phyloP scores from a whole-genome alignment of 75 land plant species.

The Cryptomeria japonica region DNA sequence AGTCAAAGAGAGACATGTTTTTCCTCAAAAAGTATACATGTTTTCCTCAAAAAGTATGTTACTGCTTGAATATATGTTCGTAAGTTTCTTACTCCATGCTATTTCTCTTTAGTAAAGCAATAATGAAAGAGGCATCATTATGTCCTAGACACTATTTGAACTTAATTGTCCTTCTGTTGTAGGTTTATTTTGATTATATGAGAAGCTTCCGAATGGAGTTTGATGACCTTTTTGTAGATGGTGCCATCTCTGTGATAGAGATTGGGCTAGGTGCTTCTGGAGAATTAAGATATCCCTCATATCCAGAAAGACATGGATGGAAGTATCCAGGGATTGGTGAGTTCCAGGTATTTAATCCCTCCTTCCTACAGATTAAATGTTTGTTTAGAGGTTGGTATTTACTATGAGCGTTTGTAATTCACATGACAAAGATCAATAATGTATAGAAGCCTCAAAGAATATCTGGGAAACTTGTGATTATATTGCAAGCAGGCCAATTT shows the following conservation, averaged over 20 bases:
- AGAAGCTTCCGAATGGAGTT: constrained; percentile 87
- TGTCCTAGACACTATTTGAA: background rate
- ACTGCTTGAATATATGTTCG: background rate
- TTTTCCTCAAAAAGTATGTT: too few species aligned
- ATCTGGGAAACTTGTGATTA: background rate
- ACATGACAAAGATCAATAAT: background rate
- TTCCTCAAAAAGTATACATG: background rate
- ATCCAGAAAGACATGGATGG: constrained; percentile 83
- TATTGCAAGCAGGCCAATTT: background rate
- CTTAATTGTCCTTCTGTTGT: constrained; percentile 9
- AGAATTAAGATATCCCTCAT: constrained; percentile 89
- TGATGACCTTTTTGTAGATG: constrained; percentile 74
- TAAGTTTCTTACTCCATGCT: background rate
- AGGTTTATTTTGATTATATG: constrained; percentile 95
- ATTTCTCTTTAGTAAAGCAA: background rate
- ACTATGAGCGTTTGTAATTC: background rate
- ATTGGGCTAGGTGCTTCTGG: constrained; percentile 90
- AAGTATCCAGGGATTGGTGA: constrained; percentile 88
- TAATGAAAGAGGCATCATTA: background rate
- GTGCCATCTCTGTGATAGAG: constrained; percentile 69
- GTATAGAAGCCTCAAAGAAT: background rate
- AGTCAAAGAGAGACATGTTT: background rate
- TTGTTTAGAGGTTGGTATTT: background rate
- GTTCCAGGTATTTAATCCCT: constrained; percentile 67
- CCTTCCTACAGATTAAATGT: background rate